Evolutionary conservation across 768 basidiomycete genomes (phyloP), one percentile per base, ranked within the genome.

Genomic region (Naganishia onofrii): DNA sequence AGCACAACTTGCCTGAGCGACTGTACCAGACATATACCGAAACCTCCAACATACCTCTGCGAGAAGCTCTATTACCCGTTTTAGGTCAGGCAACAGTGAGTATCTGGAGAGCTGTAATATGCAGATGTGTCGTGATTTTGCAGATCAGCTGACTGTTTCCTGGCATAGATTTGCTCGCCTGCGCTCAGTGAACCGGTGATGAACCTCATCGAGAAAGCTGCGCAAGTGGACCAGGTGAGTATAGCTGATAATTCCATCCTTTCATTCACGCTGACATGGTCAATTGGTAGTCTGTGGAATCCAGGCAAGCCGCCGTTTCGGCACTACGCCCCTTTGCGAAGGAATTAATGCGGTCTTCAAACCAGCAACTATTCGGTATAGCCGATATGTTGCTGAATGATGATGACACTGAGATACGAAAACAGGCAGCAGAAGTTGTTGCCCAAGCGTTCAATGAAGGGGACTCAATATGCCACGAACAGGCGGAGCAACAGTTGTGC

Each of bases 301-400:
- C 60, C 13, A 42, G 60, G n/a, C 60, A 63, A 42, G 60, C 60
- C n/a, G 60, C 60, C 15, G 60, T 63, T 15, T 63, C 28, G 1
- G 60, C 60, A 29, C 42, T 63, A 13, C 38, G 6, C 19, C 60
- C 21, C 28, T 29, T 46, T 19, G 36, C 26, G n/a, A 28, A 44
- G 13, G 23, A 63, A 12, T 21, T 44, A 7, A 10, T 15, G 23
- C 60, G 46, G 7, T 63, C 60, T 23, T 42, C 29, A 42, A 17
- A 12, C 17, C 60, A 46, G 21, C 36, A 63, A 26, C 60, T 63
- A 0, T 63, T 63, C 42, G 34, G 23, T 29, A 44, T 63, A 10
- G 38, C 42, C 26, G 60, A 63, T 63, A 12, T 63, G 60, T 42
- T 63, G 38, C 32, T 63, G 23, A 38, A 63, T 26, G 60, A 63